phyloP scores from a whole-genome alignment of 306 rosid genomes.

The Prunus padus region DNA sequence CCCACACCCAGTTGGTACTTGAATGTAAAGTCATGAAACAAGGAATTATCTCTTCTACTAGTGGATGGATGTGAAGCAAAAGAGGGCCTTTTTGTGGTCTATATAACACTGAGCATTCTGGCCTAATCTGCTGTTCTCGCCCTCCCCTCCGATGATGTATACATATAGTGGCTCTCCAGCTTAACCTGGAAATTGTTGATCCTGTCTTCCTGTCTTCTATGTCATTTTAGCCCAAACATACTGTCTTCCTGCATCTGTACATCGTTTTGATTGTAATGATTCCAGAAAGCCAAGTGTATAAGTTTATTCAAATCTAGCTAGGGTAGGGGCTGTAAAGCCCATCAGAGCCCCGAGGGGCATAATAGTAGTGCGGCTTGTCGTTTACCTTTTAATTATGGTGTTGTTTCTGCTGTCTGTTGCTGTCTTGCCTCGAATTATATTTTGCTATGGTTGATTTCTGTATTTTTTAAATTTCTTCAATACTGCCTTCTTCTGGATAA shows the following conservation, averaged over 20 bases:
- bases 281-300: slow-evolving; percentile 27
- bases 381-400: neutral
- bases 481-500: neutral
- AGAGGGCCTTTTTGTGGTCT: slow-evolving; percentile 41
- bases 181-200: slow-evolving; percentile 46
- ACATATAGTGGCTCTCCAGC: slow-evolving; percentile 51
- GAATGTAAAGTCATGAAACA: slow-evolving; percentile 42
- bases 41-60: slow-evolving; percentile 35
- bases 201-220: slow-evolving; percentile 31
- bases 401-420: slow-evolving; percentile 9
- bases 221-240: slow-evolving; percentile 39
- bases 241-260: slow-evolving; percentile 35
- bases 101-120: slow-evolving; percentile 41
- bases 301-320: slow-evolving; percentile 31
- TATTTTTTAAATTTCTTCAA: neutral
- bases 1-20: slow-evolving; percentile 53
- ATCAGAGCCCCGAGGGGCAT: slow-evolving; percentile 33
- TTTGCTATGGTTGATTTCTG: neutral
- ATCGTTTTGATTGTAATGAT: slow-evolving; percentile 38
- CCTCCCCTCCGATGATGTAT: slow-evolving; percentile 54
- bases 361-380: slow-evolving; percentile 25
- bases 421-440: neutral
- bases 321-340: slow-evolving; percentile 18
- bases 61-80: slow-evolving; percentile 41
- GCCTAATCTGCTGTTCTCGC: slow-evolving; percentile 47